These are phyloP conservation scores for Paspalum vaginatum DNA, from an alignment of 176 grass and related monocot species.

Conservation along the genomic window DNA sequence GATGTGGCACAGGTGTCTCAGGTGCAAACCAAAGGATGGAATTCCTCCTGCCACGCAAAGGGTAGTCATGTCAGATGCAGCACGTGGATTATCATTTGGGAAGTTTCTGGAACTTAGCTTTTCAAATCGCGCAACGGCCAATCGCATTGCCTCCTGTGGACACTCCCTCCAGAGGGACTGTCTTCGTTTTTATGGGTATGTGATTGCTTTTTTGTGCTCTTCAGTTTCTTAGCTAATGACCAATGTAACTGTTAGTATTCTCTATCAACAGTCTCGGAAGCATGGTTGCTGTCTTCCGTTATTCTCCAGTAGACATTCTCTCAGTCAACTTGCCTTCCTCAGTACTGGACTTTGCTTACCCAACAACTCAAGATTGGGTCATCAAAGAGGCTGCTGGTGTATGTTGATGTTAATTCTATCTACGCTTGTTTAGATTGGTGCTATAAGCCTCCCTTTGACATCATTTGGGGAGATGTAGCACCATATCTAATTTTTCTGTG, in stretches of 20 bases:
- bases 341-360: slow-evolving; percentile 72
- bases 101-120: slow-evolving; percentile 99
- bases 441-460: slow-evolving; percentile 17
- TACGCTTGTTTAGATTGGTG: slow-evolving; percentile 9
- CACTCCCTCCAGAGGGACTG: slow-evolving; percentile 98
- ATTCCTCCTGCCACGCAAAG: slow-evolving; percentile 68
- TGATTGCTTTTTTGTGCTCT: slow-evolving; percentile 16
- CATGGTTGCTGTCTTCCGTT: slow-evolving; percentile 95
- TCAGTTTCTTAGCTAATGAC: slow-evolving; percentile 19
- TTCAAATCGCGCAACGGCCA: slow-evolving; percentile 90
- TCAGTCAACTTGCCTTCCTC: slow-evolving; percentile 86
- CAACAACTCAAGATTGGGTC: slow-evolving; percentile 64
- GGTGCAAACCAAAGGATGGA: slow-evolving; percentile 76
- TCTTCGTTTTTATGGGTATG: slow-evolving; percentile 96
- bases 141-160: slow-evolving; percentile 89
- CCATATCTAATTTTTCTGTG: slow-evolving; percentile 11
- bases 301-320: slow-evolving; percentile 93
- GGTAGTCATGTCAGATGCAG: slow-evolving; percentile 92
- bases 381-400: slow-evolving; percentile 74
- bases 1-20: slow-evolving; percentile 99
- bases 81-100: slow-evolving; percentile 93
- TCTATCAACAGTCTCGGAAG: slow-evolving; percentile 67
- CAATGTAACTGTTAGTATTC: slow-evolving; percentile 38
- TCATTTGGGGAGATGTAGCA: slow-evolving; percentile 39
- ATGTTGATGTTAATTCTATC: slow-evolving; percentile 47